These are phyloP conservation scores for Dictyostelium discoideum DNA, from an alignment of 78 protist species.

Conservation along the genomic window DNA sequence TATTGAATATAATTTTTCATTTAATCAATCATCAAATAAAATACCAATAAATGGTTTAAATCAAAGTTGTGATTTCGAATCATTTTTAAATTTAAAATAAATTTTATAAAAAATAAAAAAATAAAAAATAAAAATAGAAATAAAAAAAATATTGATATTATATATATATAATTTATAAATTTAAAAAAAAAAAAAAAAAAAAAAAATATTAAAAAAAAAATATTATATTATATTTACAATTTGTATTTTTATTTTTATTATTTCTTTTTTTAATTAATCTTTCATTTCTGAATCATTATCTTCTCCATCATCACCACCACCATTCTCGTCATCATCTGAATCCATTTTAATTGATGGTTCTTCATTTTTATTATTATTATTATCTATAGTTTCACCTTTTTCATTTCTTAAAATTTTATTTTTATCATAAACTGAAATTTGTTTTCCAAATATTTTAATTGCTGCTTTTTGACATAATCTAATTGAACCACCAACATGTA, in stretches of 20 bases:
- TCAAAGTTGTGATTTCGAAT: slow-evolving; percentile 36
- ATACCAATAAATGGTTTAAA: not conserved
- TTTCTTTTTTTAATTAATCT: not conserved
- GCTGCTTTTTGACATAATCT: slow-evolving; percentile 32
- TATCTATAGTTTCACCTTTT: not conserved
- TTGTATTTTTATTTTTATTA: not conserved
- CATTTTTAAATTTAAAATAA: slow-evolving; percentile 29
- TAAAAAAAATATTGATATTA: too few species aligned
- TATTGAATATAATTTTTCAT: not conserved
- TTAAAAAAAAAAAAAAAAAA: not conserved
- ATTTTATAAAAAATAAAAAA: not conserved
- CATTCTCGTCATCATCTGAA: not conserved
- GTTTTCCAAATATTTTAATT: not conserved
- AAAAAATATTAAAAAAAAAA: not conserved
- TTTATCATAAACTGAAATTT: not conserved
- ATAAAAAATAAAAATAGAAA: too few species aligned
- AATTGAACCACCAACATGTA: slow-evolving; percentile 40
- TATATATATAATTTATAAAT: not conserved
- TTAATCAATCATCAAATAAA: not conserved
- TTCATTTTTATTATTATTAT: not conserved
- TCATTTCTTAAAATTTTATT: slow-evolving; percentile 1
- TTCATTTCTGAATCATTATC: not conserved
- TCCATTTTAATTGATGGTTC: not conserved
- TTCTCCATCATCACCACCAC: not conserved
- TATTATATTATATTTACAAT: not conserved